Conservation (phyloP, 2,329 filamentous ascomycete genomes). For the Fusarium begoniae region DNA sequence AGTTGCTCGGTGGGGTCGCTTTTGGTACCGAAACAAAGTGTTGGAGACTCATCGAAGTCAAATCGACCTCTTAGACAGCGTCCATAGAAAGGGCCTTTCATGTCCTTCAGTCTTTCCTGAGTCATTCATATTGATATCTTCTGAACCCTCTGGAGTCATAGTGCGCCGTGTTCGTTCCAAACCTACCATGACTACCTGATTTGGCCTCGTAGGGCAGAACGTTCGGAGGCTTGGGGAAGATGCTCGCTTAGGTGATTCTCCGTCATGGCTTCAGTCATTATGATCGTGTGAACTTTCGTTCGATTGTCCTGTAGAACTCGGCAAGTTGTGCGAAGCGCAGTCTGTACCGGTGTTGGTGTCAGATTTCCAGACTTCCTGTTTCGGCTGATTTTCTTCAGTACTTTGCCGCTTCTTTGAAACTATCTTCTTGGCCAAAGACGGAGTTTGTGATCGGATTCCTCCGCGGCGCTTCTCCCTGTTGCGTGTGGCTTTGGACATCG, state of each 20-base stretch:
- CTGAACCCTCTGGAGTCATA: not conserved
- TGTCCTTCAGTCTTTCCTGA: not conserved
- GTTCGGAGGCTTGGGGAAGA: not conserved
- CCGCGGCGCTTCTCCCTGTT: slow-evolving; percentile 6
- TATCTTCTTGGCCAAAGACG: not conserved
- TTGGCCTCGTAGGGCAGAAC: not conserved
- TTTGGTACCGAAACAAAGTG: slow-evolving; percentile 3
- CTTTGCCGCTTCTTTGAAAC: not conserved
- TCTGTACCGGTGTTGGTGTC: slow-evolving; percentile 9
- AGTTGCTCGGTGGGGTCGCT: slow-evolving; percentile 18
- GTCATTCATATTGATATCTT: not conserved
- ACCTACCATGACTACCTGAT: not conserved
- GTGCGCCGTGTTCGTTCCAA: not conserved
- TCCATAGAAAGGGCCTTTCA: not conserved
- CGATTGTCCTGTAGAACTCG: slow-evolving; percentile 18
- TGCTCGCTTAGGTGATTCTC: not conserved
- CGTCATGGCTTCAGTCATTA: slow-evolving; percentile 13
- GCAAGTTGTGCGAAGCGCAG: slow-evolving; percentile 16
- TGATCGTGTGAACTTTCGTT: slow-evolving; percentile 18
- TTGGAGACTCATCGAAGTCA: not conserved
- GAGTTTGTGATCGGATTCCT: not conserved
- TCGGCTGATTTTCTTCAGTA: not conserved
- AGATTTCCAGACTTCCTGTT: slow-evolving; percentile 7
- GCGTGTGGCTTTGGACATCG: not conserved
- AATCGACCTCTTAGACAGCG: not conserved